Conservation (phyloP, 1,139 yeast species). For the Hanseniaspora uvarum region DNA sequence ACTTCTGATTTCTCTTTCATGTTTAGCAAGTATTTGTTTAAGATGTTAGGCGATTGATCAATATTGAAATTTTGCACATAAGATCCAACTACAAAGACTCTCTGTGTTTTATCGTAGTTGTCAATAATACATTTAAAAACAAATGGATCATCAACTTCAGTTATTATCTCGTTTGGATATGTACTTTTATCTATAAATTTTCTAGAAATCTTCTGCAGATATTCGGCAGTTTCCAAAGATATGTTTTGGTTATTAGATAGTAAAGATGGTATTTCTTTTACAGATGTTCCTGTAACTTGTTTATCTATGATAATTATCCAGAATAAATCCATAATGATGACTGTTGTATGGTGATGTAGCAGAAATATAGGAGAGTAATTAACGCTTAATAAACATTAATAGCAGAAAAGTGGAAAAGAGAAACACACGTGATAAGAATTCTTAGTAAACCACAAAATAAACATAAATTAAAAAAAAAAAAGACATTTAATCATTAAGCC, state of each 20-base stretch:
- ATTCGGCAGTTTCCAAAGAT: not conserved
- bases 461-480: not conserved
- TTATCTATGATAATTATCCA: slow-evolving; percentile 11
- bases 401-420: not conserved
- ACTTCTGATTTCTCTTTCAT: slow-evolving; percentile 27
- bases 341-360: not conserved
- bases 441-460: no score
- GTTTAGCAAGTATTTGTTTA: not conserved
- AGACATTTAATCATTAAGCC: not conserved
- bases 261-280: not conserved
- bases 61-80: not conserved
- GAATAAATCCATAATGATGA: not conserved
- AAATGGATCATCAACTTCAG: not conserved
- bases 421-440: not conserved
- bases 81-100: not conserved
- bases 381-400: not conserved
- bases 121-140: not conserved
- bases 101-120: not conserved
- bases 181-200: not conserved
- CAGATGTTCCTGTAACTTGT: slow-evolving; percentile 1
- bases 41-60: not conserved
- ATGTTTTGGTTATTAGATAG: not conserved
- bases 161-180: not conserved
- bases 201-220: slow-evolving; percentile 1
- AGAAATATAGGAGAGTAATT: not conserved